Evolutionary conservation across 345 rosid species (phyloP), one percentile per base, ranked within the genome.

Genomic region (Citrus inodora): DNA sequence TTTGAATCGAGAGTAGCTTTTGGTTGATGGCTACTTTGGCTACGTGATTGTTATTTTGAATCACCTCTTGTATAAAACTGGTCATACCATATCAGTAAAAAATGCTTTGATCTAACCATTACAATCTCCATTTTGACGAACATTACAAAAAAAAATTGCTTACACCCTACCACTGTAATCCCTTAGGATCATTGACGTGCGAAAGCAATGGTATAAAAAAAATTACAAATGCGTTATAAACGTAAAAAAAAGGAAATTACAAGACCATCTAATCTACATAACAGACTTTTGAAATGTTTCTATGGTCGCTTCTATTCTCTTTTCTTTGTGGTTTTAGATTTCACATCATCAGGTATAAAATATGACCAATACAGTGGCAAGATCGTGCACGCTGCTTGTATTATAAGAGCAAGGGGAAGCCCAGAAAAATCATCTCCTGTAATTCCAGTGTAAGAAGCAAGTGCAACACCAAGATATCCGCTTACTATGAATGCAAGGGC

Each of bases 401-500:
- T 73, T 21, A 86, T 66, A 17, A 95, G 90, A 40, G 87, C 95
- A 9, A 55, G 74, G 4, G 91, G 89, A 58, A 95, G 86, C 55
- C 93, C 88, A 0, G 94, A 90, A 83, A 92, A 89, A 83, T 91
- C 87, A 37, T 88, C 82, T n/a, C 81, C 97, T 3, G 90, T 89
- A 7, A 95, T 85, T 2, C 90, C 89, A 0, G 90, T 83, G 80
- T 33, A 88, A 0, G 98, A 93, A 4, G 92, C 96, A 2, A 95
- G 92, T 16, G 87, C 87, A 64, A 95, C 88, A 19, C 98, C 98
- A 32, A 94, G 86, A 77, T 87, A 91, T 70, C 99, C 95, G 9
- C 97, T 92, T 32, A 84, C 88, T 61, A 93, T 92, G 27, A 95
- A 71, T 1, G 98, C 82, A 30, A 95, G 90, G 24, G 98, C 94